A percentile compares a stretch with the other conserved stretches of the same genome.
These are phyloP conservation scores for Chrysophaeum taylorii DNA, from an alignment of 352 stramenopile genomes.

Conservation along the genomic window DNA sequence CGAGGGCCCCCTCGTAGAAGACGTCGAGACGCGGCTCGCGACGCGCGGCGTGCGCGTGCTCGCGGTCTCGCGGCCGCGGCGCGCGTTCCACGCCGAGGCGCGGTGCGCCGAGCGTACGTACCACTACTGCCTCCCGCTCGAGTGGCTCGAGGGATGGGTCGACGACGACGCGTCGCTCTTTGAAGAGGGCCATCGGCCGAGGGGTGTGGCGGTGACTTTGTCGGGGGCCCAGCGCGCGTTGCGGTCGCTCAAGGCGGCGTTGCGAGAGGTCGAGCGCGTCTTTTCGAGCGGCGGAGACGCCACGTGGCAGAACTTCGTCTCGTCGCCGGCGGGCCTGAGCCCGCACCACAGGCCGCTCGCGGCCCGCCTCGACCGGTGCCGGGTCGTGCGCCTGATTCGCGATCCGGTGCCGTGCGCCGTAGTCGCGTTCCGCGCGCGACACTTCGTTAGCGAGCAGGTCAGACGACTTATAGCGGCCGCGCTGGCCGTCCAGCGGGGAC, in stretches of 20 bases:
- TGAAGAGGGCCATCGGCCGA: too few relatives aligned
- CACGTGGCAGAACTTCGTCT: too few relatives aligned
- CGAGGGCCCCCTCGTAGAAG: background rate
- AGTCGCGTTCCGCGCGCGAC: conserved; percentile 43
- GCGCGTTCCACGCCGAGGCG: background rate
- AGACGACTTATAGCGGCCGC: conserved; percentile 35
- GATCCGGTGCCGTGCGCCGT: conserved; percentile 13
- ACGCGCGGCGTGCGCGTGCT: background rate
- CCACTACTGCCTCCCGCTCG: background rate
- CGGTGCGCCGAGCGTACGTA: background rate
- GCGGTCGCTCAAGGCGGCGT: too few relatives aligned
- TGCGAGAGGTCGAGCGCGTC: too few relatives aligned
- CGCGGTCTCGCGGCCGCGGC: too few relatives aligned
- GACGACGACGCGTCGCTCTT: too few relatives aligned
- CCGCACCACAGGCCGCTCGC: too few relatives aligned
- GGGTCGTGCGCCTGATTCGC: background rate
- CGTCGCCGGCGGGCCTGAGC: too few relatives aligned
- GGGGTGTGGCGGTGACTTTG: too few relatives aligned
- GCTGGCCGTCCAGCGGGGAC: conserved; percentile 41
- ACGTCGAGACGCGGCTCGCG: background rate
- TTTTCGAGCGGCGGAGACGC: too few relatives aligned
- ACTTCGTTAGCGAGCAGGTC: conserved; percentile 41
- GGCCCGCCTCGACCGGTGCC: background rate
- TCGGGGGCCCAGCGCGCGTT: too few relatives aligned
- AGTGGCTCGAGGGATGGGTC: background rate